Evolutionary conservation across 768 basidiomycete species (phyloP).

Genomic region (Lactarius sanguifluus): DNA sequence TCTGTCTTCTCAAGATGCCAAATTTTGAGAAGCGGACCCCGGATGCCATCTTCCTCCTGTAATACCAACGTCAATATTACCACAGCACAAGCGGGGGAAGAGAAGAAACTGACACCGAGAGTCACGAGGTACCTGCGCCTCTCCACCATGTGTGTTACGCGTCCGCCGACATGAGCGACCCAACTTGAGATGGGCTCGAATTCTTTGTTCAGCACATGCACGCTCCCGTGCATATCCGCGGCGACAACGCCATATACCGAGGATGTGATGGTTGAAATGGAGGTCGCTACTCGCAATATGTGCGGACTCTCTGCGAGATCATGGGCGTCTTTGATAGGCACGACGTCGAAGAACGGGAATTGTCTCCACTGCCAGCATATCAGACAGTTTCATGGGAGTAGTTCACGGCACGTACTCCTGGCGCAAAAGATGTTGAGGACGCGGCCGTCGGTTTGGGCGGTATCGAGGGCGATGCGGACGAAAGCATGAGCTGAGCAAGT

Average conservation of each 20-base stretch:
- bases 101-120: constrained; percentile 64
- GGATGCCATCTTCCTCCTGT: constrained; percentile 73
- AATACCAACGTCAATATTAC: constrained; percentile 11
- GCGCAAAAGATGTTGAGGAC: constrained; percentile 18
- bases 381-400: neutral
- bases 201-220: constrained; percentile 72
- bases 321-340: constrained; percentile 74
- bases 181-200: constrained; percentile 73
- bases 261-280: constrained; percentile 68
- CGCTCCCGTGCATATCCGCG: constrained; percentile 82
- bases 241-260: constrained; percentile 69
- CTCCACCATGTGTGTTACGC: constrained; percentile 87
- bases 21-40: constrained; percentile 75
- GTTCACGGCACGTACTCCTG: constrained; percentile 5
- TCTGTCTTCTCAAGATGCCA: constrained; percentile 82
- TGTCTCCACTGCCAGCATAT: constrained; percentile 67
- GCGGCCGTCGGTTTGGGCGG: constrained; percentile 13
- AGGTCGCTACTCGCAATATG: constrained; percentile 68
- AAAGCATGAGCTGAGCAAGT: constrained; percentile 6
- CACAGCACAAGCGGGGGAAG: constrained; percentile 8
- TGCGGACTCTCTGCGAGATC: constrained; percentile 75
- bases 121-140: constrained; percentile 80
- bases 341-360: constrained; percentile 85
- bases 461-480: neutral
- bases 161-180: constrained; percentile 75